phyloP scores from a whole-genome alignment of 257 asterid genomes.

The Primulina eburnea region DNA sequence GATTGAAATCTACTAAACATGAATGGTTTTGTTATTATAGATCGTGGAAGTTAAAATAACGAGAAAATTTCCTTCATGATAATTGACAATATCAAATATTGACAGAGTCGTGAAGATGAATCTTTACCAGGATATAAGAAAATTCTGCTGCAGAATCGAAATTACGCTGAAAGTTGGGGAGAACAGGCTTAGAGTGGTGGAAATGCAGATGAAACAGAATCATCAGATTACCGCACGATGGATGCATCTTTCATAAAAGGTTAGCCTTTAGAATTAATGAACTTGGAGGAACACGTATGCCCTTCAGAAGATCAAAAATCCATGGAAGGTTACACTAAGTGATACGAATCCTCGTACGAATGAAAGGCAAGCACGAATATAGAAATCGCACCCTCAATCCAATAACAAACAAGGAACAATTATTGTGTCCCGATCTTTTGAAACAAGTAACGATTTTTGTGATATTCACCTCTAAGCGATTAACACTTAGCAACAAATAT shows the following conservation, averaged over 20 bases:
- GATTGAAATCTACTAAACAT: not conserved
- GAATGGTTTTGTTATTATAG: not conserved
- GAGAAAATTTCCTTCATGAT: not conserved
- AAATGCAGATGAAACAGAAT: constrained; percentile 33
- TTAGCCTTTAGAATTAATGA: constrained; percentile 24
- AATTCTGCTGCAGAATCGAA: constrained; percentile 41
- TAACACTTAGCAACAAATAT: too few species aligned
- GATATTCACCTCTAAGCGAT: too few species aligned
- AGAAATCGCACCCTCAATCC: too few species aligned
- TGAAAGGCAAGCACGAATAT: too few species aligned
- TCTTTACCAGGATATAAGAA: constrained; percentile 66
- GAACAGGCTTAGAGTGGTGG: constrained; percentile 37
- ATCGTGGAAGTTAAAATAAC: not conserved
- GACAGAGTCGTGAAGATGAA: constrained; percentile 83
- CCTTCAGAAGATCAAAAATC: constrained; percentile 50
- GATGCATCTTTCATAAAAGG: constrained; percentile 52
- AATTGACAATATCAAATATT: constrained; percentile 16
- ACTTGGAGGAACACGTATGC: constrained; percentile 37
- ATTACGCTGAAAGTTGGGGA: constrained; percentile 55
- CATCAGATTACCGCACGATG: constrained; percentile 48
- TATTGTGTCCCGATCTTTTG: too few species aligned
- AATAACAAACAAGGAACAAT: too few species aligned
- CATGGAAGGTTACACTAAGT: constrained; percentile 39
- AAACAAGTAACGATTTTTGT: too few species aligned
- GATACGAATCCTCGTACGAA: too few species aligned